phyloP scores from a whole-genome alignment of 768 basidiomycete species.

The Ramaria sp. region DNA sequence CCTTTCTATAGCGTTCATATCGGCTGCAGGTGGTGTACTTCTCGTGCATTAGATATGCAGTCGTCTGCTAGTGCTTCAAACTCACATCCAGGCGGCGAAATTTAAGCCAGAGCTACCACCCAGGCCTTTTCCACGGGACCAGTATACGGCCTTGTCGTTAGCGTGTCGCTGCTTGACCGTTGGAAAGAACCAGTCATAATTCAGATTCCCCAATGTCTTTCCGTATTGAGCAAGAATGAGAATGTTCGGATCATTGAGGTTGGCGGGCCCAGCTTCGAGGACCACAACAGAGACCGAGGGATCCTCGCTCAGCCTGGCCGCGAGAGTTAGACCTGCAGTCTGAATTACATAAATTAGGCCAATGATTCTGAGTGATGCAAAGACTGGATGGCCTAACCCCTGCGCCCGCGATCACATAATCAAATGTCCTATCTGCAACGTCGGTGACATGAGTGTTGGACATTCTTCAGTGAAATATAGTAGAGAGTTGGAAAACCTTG shows the following conservation, averaged over 20 bases:
- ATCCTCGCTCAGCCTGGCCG: slow-evolving; percentile 32
- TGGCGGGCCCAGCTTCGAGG: slow-evolving; percentile 28
- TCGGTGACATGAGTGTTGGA: no score
- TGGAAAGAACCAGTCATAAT: slow-evolving; percentile 17
- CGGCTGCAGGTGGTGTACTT: slow-evolving; percentile 19
- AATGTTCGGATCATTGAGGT: slow-evolving; percentile 25
- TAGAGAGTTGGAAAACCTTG: no score
- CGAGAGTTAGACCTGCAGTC: slow-evolving; percentile 33
- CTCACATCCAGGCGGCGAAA: slow-evolving; percentile 18
- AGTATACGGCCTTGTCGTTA: neutral
- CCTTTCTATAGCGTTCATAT: slow-evolving; percentile 26
- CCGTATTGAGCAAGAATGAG: slow-evolving; percentile 23
- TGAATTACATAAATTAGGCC: neutral
- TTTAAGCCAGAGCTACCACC: slow-evolving; percentile 39
- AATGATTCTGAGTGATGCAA: no score
- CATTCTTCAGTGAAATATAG: no score
- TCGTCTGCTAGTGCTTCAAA: neutral
- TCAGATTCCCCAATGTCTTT: slow-evolving; percentile 6
- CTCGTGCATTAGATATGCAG: neutral
- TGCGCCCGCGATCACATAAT: no score
- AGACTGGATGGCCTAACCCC: no score
- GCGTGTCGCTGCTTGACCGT: slow-evolving; percentile 7
- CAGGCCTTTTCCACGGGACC: slow-evolving; percentile 17
- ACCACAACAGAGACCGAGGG: slow-evolving; percentile 27
- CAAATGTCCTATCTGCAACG: no score